Conservation (phyloP, 257 asterid species). For the Primulina tabacum region DNA sequence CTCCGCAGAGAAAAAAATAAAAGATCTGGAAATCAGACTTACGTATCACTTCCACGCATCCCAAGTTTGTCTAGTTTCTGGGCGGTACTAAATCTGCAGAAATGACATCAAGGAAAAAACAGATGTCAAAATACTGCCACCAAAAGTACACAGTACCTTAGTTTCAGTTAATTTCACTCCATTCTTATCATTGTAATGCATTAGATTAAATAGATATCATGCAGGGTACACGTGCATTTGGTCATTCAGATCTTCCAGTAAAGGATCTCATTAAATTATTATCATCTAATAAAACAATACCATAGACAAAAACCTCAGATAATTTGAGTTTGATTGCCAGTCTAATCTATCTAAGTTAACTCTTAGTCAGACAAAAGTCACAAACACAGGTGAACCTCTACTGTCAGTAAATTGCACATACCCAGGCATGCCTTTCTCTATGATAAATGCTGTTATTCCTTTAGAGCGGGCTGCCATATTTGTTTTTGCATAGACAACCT, state of each 20-base stretch:
- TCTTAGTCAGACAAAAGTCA: constrained; percentile 12
- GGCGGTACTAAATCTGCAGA: constrained; percentile 93
- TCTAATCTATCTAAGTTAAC: not conserved
- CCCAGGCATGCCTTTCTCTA: constrained; percentile 97
- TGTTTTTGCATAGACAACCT: constrained; percentile 98
- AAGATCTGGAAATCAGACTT: constrained; percentile 32
- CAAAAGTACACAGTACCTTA: not conserved
- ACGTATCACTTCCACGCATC: constrained; percentile 99
- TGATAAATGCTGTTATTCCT: constrained; percentile 96
- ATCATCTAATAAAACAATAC: not conserved
- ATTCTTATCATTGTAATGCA: constrained; percentile 2
- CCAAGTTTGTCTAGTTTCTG: constrained; percentile 98
- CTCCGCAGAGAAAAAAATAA: constrained; percentile 10
- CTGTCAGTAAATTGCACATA: constrained; percentile 42
- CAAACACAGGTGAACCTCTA: constrained; percentile 1
- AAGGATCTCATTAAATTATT: constrained; percentile 7
- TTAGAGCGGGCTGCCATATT: constrained; percentile 71
- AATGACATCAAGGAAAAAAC: constrained; percentile 20
- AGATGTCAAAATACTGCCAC: constrained; percentile 5
- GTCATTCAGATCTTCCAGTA: not conserved
- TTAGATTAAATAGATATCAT: constrained; percentile 5
- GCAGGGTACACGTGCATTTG: not conserved
- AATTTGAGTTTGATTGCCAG: constrained; percentile 2
- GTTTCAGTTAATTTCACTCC: not conserved
- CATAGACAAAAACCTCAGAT: not conserved